Evolutionary conservation across 345 rosid species (phyloP), one percentile per base, ranked within the genome.

Genomic region (Hibiscus syriacus): DNA sequence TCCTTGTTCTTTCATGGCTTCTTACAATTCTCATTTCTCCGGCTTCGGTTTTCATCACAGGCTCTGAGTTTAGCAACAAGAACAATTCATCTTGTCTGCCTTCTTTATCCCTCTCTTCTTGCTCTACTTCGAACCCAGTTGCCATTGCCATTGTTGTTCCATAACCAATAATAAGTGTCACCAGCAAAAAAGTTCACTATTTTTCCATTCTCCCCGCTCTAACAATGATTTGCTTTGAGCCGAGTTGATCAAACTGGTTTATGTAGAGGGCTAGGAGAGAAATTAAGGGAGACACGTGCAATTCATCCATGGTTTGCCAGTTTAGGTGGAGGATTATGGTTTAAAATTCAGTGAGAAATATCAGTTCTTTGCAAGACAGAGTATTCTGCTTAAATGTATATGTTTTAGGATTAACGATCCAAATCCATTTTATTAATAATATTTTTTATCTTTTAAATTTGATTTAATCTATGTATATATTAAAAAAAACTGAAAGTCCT

Each of bases 21-120:
- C 55, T 79, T 32, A 84, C 80, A 3, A 87, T 76, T 71, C 80
- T 80, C 90, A 94, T 79, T 29, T 83, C 85, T 30, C 98, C 96
- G 3, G 90, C 97, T 13, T 94, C 88, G 38, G 92, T 91, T 74
- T 75, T 81, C 56, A 91, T 69, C 71, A 94, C 89, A 13, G 60
- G 80, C 73, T 59, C 82, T 26, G 82, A 74, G 41, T 86, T 71
- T 55, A 66, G 86, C 86, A 85, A 70, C 75, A 91, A 65, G 74
- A 91, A 91, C 79, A 30, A 0, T 5, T 78, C 81, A 30, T 16
- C 72, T 41, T 78, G 52, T 58, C 58, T 71, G 25, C 63, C 66
- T 46, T 2, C 56, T 19, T 17, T 58, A 16, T 45, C 45, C 55
- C 11, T 27, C 20, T 6, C 59, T 45, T 3, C 55, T 36, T 54